Base-by-base conservation (phyloP, 2,329 filamentous ascomycete species). In the Colletotrichum sp. region DNA sequence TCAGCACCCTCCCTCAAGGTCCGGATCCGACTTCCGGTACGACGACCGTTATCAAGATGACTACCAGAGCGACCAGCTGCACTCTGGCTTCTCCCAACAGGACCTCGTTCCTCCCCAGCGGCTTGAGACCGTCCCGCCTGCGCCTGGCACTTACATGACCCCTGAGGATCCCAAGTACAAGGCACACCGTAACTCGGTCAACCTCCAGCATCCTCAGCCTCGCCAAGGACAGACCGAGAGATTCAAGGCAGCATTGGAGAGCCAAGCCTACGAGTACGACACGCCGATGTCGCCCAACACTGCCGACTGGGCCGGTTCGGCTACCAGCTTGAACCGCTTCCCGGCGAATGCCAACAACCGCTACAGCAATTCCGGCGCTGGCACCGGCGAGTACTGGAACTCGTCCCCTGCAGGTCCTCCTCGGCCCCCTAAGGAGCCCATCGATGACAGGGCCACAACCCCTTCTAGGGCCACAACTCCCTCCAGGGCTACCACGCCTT, bases 131-230 rank as follows among this genome's bases (percentile, higher is more conserved):
- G 60, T 69, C 13, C 76, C 76, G 70, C 71, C 76, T 28, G 88
- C 89, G 5, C 86, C 91, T 7, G 87, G 90, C 57, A 87, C 89
- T 4, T 90, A 90, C 74, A 88, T 90, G 80, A 89, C 89, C 6
- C 87, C 87, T 34, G 93, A 91, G 80, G 93, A 96, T 79, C 94
- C 94, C 63, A 96, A 96, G 84, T 96, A 96, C 84, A 93, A 94
- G 83, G 94, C 94, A 72, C 94, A 96, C 83, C 93, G 95, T 79
- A 95, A 96, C 85, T 96, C 94, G 30, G 84, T 96, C 72, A 95
- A 95, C 80, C 87, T 96, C 52, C 92, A 95, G 81, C 95, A 96
- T 83, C 95, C 95, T 7, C 94, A 96, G 82, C 95, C 95, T 10
- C 89, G 94, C 32, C 92, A 91, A 21, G 94, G 94, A 1, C 92